These are phyloP conservation scores for Blastobotrys persicus DNA, from an alignment of 1,139 yeast species.

Conservation along the genomic window DNA sequence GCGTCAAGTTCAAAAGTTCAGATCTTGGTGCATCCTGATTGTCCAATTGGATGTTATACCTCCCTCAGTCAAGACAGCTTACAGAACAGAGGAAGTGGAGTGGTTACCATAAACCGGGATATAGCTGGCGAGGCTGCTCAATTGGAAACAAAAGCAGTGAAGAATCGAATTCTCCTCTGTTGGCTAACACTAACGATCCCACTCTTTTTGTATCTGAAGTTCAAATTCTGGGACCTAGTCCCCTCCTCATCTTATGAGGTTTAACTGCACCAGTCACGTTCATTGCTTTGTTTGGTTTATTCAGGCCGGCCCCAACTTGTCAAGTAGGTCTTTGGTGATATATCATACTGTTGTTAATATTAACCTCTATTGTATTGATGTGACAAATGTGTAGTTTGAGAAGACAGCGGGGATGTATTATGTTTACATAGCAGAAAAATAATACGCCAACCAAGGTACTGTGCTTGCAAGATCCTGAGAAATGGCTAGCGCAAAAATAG, in stretches of 20 bases:
- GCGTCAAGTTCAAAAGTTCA: not conserved
- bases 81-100: not conserved
- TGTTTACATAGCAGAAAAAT: too few relatives aligned
- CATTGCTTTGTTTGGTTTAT: too few relatives aligned
- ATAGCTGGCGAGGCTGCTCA: constrained; percentile 7
- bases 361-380: too few relatives aligned
- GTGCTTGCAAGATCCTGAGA: constrained; percentile 23
- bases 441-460: constrained; percentile 14
- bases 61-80: too few relatives aligned
- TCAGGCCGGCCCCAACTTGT: too few relatives aligned
- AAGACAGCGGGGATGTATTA: too few relatives aligned
- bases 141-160: constrained; percentile 22
- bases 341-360: not conserved
- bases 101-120: not conserved
- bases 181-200: constrained; percentile 26
- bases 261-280: too few relatives aligned
- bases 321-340: not conserved
- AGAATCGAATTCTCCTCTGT: constrained; percentile 24
- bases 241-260: too few relatives aligned
- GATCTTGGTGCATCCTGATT: not conserved
- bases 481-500: constrained; percentile 23
- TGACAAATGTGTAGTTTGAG: too few relatives aligned
- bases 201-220: constrained; percentile 23
- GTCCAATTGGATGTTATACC: not conserved
- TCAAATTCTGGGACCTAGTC: constrained; percentile 25